These are phyloP conservation scores for Erysiphe neolycopersici DNA, from an alignment of 2,329 filamentous ascomycete species.

Conservation along the genomic window DNA sequence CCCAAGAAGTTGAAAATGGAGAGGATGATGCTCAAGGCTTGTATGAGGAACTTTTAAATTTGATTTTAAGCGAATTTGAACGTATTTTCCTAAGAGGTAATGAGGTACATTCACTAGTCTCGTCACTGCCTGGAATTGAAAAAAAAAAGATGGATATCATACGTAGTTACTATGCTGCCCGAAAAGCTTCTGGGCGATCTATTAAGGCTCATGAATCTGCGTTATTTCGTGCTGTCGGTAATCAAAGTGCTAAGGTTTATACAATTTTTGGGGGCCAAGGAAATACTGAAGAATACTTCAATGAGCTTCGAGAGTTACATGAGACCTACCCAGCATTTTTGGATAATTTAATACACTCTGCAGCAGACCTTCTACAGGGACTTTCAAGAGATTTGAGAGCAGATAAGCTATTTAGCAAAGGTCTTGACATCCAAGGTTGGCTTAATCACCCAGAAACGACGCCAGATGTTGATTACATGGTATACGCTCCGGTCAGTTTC, in stretches of 20 bases:
- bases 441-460: conserved; percentile 70
- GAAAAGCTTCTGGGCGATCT: conserved; percentile 55
- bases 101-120: conserved; percentile 77
- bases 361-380: conserved; percentile 66
- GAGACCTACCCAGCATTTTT: conserved; percentile 78
- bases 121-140: conserved; percentile 65
- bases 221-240: conserved; percentile 63
- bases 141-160: conserved; percentile 81
- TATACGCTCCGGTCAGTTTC: conserved; percentile 85
- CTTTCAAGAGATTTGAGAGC: conserved; percentile 62
- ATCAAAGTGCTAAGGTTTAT: conserved; percentile 64
- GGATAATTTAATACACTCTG: conserved; percentile 53
- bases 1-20: conserved; percentile 68
- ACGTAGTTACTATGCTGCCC: conserved; percentile 72
- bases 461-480: conserved; percentile 79
- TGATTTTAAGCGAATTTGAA: conserved; percentile 89
- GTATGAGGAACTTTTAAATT: conserved; percentile 77
- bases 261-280: conserved; percentile 91
- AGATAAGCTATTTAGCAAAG: conserved; percentile 90
- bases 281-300: conserved; percentile 98
- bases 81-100: conserved; percentile 83
- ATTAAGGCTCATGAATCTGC: conserved; percentile 89
- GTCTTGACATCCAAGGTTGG: conserved; percentile 87
- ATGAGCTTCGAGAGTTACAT: conserved; percentile 80
- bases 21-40: conserved; percentile 75